Evolutionary conservation across 345 rosid genomes (phyloP).

Genomic region (Eucalyptus pauciflora): DNA sequence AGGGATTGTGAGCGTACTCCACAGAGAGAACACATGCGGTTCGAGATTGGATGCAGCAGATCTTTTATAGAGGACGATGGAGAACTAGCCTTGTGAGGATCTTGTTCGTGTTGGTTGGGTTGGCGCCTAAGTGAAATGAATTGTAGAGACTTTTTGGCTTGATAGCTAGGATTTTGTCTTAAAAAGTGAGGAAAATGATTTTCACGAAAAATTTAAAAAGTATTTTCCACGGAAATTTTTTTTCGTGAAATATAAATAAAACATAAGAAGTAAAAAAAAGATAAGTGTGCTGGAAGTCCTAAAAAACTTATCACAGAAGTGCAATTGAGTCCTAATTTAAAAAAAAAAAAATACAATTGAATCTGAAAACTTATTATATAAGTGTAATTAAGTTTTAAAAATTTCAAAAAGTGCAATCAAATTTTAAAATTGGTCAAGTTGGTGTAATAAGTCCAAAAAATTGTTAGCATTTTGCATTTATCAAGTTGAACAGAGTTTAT

Average conservation of each 20-base stretch:
- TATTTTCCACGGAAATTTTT: accelerated
- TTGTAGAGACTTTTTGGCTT: accelerated
- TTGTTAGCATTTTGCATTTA: no score
- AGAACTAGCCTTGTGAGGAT: background rate
- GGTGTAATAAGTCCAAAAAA: background rate
- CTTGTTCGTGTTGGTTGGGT: background rate
- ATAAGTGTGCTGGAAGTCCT: accelerated
- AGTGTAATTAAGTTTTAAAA: no score
- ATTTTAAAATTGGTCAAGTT: accelerated
- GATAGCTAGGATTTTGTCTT: background rate
- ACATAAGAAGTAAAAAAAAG: no score
- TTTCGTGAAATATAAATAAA: no score
- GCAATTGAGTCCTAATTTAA: accelerated
- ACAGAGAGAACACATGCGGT: background rate
- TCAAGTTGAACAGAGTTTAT: background rate
- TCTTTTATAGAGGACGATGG: accelerated
- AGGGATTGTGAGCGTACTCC: background rate
- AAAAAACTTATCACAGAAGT: no score
- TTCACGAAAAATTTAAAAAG: no score
- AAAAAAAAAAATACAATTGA: accelerated
- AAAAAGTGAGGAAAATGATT: background rate
- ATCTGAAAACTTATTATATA: no score
- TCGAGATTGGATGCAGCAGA: background rate
- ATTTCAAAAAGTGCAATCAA: accelerated
- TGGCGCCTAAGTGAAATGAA: background rate